Evolutionary conservation across 2,329 filamentous ascomycete species (phyloP), one percentile per base, ranked within the genome.

Genomic region (Diatrype stigma): DNA sequence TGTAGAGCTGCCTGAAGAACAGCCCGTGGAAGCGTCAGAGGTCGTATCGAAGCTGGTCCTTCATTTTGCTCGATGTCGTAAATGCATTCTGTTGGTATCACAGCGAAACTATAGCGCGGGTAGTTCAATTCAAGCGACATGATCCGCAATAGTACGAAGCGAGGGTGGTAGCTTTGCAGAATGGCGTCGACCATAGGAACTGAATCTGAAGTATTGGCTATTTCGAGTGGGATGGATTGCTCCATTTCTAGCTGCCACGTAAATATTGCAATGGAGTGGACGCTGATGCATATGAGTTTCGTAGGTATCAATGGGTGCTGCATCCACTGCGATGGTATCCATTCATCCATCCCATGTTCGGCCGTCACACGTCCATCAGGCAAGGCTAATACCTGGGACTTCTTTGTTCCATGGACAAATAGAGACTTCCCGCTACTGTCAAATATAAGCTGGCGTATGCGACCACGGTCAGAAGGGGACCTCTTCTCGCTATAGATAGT

Each of bases 391-490:
- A 56, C 45, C 32, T 54, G 53, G 17, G 35, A 47, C 26, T 32
- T 48, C 17, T 52, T 17, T n/a, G n/a, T n/a, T 7, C 51, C 51
- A 8, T 4, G 46, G 5, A 55, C 38, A 5, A 57, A 26, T 3
- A 57, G 22, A 40, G 34, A 46, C 7, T 22, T 46, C 11, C 42
- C 46, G 6, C 30, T 40, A 6, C 3, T 3, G 16, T 54, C 42
- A 28, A 57, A 54, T 5, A 55, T 17, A 23, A 57, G 47, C 38
- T 55, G 53, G 14, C 12, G 16, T 3, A n/a, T n/a, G n/a, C n/a
- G n/a, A n/a, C n/a, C n/a, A n/a, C n/a, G n/a, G n/a, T n/a, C n/a
- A n/a, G n/a, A n/a, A n/a, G n/a, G n/a, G 6, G 42, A 19, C 12
- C 14, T 32, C 14, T 47, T 47, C 30, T 53, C 48, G 17, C 16